Conservation (phyloP, 768 basidiomycete genomes). For the Leccinum aurantiacum region DNA sequence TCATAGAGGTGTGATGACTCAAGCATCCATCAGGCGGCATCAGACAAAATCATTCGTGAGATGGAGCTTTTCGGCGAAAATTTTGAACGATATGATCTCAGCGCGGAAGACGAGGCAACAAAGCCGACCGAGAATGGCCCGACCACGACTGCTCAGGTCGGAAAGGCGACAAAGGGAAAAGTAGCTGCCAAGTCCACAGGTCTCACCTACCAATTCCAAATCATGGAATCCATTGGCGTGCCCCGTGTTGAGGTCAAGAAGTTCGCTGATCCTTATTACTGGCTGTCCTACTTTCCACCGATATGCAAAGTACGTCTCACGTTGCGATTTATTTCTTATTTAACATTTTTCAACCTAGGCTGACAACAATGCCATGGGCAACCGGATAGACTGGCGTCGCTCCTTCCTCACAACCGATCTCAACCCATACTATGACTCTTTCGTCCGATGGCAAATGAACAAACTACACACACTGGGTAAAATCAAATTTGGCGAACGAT, state of each 20-base stretch:
- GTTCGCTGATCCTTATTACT: constrained; percentile 93
- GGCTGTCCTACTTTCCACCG: constrained; percentile 94
- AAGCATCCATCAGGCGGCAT: constrained; percentile 64
- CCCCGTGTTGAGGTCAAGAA: constrained; percentile 89
- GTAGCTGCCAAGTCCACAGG: constrained; percentile 91
- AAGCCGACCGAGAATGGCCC: constrained; percentile 43
- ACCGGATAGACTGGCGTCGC: constrained; percentile 96
- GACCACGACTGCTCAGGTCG: constrained; percentile 48
- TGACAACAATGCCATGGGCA: constrained; percentile 87
- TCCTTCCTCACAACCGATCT: constrained; percentile 91
- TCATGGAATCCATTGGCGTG: constrained; percentile 92
- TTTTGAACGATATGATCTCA: constrained; percentile 59
- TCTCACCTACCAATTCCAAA: constrained; percentile 96
- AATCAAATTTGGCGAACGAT: constrained; percentile 97
- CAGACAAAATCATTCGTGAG: constrained; percentile 97
- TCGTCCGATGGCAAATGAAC: constrained; percentile 98
- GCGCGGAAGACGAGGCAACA: constrained; percentile 45
- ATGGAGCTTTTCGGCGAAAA: constrained; percentile 93
- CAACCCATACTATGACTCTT: constrained; percentile 96
- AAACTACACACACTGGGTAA: constrained; percentile 83
- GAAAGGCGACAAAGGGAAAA: constrained; percentile 95
- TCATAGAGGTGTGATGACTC: not conserved
- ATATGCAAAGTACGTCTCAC: constrained; percentile 71
- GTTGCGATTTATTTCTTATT: not conserved
- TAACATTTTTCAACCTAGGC: constrained; percentile 29